phyloP scores from a whole-genome alignment of 306 rosid species.

The Hippophae gyantsensis region DNA sequence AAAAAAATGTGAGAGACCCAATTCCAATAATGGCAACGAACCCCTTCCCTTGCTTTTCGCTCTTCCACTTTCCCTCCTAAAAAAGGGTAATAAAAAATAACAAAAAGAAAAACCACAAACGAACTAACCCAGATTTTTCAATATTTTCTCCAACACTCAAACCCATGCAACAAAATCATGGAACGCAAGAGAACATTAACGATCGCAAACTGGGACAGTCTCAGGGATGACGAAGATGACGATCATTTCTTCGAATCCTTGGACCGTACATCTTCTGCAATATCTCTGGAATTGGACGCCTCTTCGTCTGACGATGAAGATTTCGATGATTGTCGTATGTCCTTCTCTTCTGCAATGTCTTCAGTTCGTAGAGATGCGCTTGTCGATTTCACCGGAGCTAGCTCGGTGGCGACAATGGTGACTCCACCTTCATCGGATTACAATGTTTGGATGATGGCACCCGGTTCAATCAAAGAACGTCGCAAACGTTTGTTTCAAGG shows the following conservation, averaged over 20 bases:
- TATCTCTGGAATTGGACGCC: slow-evolving; percentile 24
- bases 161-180: slow-evolving; percentile 22
- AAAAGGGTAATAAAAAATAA: neutral
- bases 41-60: slow-evolving; percentile 30
- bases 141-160: neutral
- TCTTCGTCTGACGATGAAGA: slow-evolving; percentile 37
- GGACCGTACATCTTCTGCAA: slow-evolving; percentile 32
- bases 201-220: slow-evolving; percentile 51
- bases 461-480: slow-evolving; percentile 58
- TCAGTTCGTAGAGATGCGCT: slow-evolving; percentile 17
- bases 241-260: slow-evolving; percentile 51
- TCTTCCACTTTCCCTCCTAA: slow-evolving; percentile 22
- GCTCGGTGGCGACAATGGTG: neutral
- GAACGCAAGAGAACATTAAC: slow-evolving; percentile 37
- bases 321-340: slow-evolving; percentile 42
- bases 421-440: slow-evolving; percentile 26
- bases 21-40: too few species aligned
- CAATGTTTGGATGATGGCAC: slow-evolving; percentile 68
- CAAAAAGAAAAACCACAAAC: neutral
- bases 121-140: neutral
- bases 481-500: slow-evolving; percentile 43
- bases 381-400: neutral
- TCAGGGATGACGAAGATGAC: slow-evolving; percentile 39
- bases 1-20: too few species aligned
- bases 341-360: slow-evolving; percentile 51